Conservation (phyloP, 345 rosid genomes). For the Citrus trifoliata region DNA sequence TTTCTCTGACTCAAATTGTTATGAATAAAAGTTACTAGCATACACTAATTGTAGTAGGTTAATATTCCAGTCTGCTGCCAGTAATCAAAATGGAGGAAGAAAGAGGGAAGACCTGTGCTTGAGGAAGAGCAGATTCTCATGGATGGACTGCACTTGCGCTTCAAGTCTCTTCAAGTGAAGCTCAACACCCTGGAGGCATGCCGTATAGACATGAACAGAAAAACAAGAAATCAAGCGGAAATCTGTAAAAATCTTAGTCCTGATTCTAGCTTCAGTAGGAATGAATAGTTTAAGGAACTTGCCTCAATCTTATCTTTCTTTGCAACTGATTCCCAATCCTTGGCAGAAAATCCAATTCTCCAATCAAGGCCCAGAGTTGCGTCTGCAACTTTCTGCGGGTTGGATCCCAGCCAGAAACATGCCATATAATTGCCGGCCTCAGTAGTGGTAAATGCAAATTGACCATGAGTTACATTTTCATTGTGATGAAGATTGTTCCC, state of each 20-base stretch:
- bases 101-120: slow-evolving; percentile 38
- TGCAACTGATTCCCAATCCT: slow-evolving; percentile 97
- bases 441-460: slow-evolving; percentile 67
- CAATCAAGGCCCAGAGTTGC: slow-evolving; percentile 73
- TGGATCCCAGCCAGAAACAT: slow-evolving; percentile 65
- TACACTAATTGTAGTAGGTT: not conserved
- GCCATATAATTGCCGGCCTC: slow-evolving; percentile 76
- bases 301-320: slow-evolving; percentile 91
- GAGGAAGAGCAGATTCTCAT: slow-evolving; percentile 51
- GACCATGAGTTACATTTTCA: slow-evolving; percentile 61
- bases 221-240: not conserved
- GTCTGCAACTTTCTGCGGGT: slow-evolving; percentile 27
- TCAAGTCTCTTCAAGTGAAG: slow-evolving; percentile 75
- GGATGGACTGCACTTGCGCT: slow-evolving; percentile 63
- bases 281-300: slow-evolving; percentile 16
- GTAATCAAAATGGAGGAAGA: not conserved
- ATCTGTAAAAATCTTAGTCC: not conserved
- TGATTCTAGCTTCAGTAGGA: not conserved
- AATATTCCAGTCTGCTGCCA: not conserved
- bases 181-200: slow-evolving; percentile 70
- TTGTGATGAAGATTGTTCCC: slow-evolving; percentile 67
- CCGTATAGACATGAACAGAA: not conserved
- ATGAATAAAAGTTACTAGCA: not conserved
- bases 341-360: slow-evolving; percentile 86
- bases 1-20: not conserved